A percentile compares a stretch with the other conserved stretches of the same genome.
These are phyloP conservation scores for Claviceps arundinis DNA, from an alignment of 2,329 filamentous ascomycete genomes.

Conservation along the genomic window DNA sequence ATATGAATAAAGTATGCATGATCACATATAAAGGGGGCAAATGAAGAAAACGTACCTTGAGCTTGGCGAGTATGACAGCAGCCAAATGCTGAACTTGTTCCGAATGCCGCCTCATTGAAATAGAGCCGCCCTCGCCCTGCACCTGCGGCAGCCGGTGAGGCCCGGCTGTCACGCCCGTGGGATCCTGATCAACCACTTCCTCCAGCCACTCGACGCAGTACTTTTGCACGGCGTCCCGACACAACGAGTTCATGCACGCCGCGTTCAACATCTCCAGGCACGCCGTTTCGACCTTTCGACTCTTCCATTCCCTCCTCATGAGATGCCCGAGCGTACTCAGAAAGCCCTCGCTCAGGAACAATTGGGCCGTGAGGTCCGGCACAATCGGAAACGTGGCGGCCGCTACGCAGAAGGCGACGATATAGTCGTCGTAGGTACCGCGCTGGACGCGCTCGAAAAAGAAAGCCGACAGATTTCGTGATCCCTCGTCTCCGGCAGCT, in stretches of 20 bases:
- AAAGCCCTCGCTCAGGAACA: conserved; percentile 86
- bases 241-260: conserved; percentile 73
- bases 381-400: conserved; percentile 78
- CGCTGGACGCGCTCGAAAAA: conserved; percentile 59
- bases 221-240: conserved; percentile 71
- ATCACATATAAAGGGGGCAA: neutral
- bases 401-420: conserved; percentile 87
- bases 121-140: conserved; percentile 46
- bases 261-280: conserved; percentile 83
- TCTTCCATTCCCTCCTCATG: conserved; percentile 71
- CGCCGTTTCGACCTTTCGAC: conserved; percentile 71
- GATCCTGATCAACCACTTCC: conserved; percentile 63
- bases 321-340: conserved; percentile 62
- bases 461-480: conserved; percentile 57
- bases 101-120: conserved; percentile 47
- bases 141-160: conserved; percentile 41
- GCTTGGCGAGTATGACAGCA: conserved; percentile 63
- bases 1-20: neutral
- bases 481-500: conserved; percentile 56
- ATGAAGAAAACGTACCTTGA: conserved; percentile 31
- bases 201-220: conserved; percentile 81
- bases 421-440: conserved; percentile 75
- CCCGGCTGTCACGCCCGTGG: conserved; percentile 37
- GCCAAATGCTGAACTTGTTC: conserved; percentile 51
- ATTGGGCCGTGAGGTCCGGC: conserved; percentile 56